Base-by-base conservation (phyloP, 1,284 basidiomycete species). In the Athelia sp. region DNA sequence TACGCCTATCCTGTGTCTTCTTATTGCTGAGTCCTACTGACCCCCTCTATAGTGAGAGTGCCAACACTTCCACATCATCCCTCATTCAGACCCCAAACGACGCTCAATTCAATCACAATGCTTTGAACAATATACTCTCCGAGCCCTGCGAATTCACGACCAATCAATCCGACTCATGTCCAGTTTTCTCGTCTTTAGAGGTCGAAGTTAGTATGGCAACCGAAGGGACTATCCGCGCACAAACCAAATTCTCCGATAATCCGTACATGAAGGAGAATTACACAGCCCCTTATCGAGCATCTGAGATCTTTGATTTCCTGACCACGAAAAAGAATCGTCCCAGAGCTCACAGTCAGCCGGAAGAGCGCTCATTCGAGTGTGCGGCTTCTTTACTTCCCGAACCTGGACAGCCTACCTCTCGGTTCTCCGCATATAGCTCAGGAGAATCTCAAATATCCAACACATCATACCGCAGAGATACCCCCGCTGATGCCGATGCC, bases 261-360 rank as follows among this genome's bases (percentile, higher is more conserved):
- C 57, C 56, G 3, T 49, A 56, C 53, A 56, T 51, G 40, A 56
- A 54, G 45, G 54, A 59, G 24, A 63, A 70, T 47, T 70, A 76
- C 4, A 69, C 67, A 54, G 80, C 78, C 21, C 79, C 82, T 11
- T 77, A 77, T 52, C 74, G 81, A 35, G 85, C 85, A 15, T 82
- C 84, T 3, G 79, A 86, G 54, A 72, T 87, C 31, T 87, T 87
- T 49, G 76, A 71, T 17, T 87, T 87, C 63, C 63, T 87, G 44
- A 76, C 74, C 3, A 73, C 76, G 45, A 72, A 71, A 52, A 40
- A 40, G 66, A 62, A 49, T 40, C 6, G 19, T 8, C 15, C 36
- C 19, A n/a, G 36, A n/a, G n/a, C n/a, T 40, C 36, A 40, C n/a
- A 17, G n/a, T 40, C 36, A 40, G 19, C 36, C 36, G 8, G 36